phyloP scores from a whole-genome alignment of 2,329 filamentous ascomycete genomes.

The Epichloe glyceriae region DNA sequence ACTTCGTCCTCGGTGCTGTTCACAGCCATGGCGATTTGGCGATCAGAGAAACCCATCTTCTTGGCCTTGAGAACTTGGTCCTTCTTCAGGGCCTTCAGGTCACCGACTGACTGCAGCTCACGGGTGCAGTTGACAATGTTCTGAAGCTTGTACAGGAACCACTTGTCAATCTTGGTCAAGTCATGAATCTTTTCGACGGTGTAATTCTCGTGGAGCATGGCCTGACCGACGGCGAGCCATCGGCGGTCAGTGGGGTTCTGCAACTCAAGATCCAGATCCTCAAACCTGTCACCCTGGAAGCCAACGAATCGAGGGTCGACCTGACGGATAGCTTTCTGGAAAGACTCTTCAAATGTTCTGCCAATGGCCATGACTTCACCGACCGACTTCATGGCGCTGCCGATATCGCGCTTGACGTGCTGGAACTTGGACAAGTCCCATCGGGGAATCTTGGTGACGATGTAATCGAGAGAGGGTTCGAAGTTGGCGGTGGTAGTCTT shows the following conservation, averaged over 20 bases:
- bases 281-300: constrained; percentile 92
- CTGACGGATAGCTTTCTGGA: constrained; percentile 97
- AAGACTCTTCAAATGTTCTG: constrained; percentile 94
- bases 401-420: constrained; percentile 94
- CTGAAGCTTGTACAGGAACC: constrained; percentile 97
- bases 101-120: constrained; percentile 73
- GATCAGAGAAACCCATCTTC: constrained; percentile 95
- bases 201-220: constrained; percentile 95
- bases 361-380: constrained; percentile 99
- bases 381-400: constrained; percentile 97
- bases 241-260: constrained; percentile 89
- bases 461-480: constrained; percentile 92
- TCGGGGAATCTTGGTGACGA: constrained; percentile 95
- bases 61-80: constrained; percentile 84
- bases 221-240: constrained; percentile 95
- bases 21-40: constrained; percentile 80
- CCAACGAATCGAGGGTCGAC: constrained; percentile 86
- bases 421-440: constrained; percentile 99
- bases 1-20: constrained; percentile 82
- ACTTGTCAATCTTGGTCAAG: constrained; percentile 96
- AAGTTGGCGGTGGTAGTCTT: constrained; percentile 99
- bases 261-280: constrained; percentile 79
- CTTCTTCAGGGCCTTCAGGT: constrained; percentile 72
- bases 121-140: constrained; percentile 88
- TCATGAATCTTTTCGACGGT: constrained; percentile 84